A percentile compares a stretch with the other conserved stretches of the same genome.
These are phyloP conservation scores for Cokeromyces recurvatus DNA, from an alignment of 371 early-diverging fungal genomes.

Conservation along the genomic window DNA sequence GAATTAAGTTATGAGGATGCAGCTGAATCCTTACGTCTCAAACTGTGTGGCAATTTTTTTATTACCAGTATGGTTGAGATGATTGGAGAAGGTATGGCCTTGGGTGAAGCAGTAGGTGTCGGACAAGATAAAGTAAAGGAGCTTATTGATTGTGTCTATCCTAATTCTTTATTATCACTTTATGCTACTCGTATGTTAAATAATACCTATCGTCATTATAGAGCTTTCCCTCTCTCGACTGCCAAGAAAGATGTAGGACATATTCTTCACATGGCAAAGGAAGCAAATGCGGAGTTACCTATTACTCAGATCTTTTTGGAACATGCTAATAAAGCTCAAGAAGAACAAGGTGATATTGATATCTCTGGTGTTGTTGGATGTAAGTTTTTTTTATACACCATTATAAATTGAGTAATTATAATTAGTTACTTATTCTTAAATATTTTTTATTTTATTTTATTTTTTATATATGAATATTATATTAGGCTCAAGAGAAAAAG, in stretches of 20 bases:
- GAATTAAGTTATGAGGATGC: conserved; percentile 45
- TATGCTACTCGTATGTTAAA: conserved; percentile 36
- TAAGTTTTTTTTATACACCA: conserved; percentile 9
- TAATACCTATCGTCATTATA: conserved; percentile 26
- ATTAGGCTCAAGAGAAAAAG: too few relatives aligned
- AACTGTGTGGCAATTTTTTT: conserved; percentile 68
- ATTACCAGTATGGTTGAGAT: conserved; percentile 53
- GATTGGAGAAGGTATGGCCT: conserved; percentile 63
- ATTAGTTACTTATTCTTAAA: too few relatives aligned
- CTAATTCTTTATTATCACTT: conserved; percentile 25
- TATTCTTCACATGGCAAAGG: conserved; percentile 29
- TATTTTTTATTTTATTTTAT: too few relatives aligned
- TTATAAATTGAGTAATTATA: not conserved
- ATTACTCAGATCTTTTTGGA: conserved; percentile 24
- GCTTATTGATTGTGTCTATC: conserved; percentile 52
- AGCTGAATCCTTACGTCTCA: conserved; percentile 43
- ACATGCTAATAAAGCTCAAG: conserved; percentile 15
- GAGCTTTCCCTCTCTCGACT: conserved; percentile 25
- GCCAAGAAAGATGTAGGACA: conserved; percentile 38
- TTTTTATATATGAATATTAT: too few relatives aligned
- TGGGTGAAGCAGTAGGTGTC: conserved; percentile 59
- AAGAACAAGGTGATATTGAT: conserved; percentile 32
- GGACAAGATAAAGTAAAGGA: conserved; percentile 53
- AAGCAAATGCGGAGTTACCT: conserved; percentile 16
- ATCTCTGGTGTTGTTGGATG: conserved; percentile 33